phyloP scores from a whole-genome alignment of 768 basidiomycete genomes.

The Lentinula guzmanii region DNA sequence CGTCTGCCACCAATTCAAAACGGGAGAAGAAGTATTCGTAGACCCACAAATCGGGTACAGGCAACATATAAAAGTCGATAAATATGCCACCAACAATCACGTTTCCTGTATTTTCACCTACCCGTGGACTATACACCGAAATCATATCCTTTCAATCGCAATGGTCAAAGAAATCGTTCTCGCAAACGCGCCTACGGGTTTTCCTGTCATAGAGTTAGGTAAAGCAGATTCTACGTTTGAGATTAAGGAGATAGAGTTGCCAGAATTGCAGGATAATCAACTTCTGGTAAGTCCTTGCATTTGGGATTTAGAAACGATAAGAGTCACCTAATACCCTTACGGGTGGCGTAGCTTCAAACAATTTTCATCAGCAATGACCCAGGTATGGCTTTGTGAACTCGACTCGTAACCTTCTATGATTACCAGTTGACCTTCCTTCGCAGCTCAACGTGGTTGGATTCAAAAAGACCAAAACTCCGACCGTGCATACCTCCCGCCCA shows the following conservation, averaged over 20 bases:
- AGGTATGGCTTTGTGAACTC: background rate
- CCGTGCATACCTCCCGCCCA: background rate
- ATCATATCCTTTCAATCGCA: background rate
- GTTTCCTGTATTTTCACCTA: too few relatives aligned
- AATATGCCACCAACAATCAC: too few relatives aligned
- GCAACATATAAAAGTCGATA: too few relatives aligned
- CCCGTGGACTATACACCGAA: too few relatives aligned
- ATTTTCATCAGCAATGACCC: background rate
- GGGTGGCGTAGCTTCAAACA: background rate
- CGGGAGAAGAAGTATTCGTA: too few relatives aligned
- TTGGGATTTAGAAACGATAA: too few relatives aligned
- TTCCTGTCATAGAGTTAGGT: background rate
- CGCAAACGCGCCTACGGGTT: background rate
- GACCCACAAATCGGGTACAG: too few relatives aligned
- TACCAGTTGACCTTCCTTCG: background rate
- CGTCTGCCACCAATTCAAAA: too few relatives aligned
- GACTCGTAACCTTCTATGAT: too few relatives aligned
- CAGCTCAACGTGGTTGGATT: conserved; percentile 1
- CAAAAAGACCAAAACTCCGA: background rate
- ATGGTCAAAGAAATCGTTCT: conserved; percentile 2
- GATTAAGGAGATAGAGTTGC: background rate
- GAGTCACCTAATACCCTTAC: background rate
- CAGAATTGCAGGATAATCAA: background rate
- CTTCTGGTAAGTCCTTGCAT: background rate
- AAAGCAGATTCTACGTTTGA: background rate